These are phyloP conservation scores for Pichia paraexigua DNA, from an alignment of 805 yeast genomes.

Conservation along the genomic window DNA sequence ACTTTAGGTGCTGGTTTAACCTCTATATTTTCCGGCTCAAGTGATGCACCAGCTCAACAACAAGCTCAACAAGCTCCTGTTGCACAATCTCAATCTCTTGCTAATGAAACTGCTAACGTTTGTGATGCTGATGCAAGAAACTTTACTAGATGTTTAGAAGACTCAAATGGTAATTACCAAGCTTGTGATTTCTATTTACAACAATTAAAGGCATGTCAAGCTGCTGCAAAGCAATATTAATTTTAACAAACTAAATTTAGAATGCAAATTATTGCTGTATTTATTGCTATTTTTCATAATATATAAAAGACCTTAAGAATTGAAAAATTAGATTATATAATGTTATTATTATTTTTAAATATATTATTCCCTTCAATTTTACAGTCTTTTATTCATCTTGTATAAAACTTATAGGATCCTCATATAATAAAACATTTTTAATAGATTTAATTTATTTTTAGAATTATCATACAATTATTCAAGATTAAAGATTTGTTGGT, in stretches of 20 bases:
- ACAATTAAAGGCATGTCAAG: conserved; percentile 96
- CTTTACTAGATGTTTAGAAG: conserved; percentile 92
- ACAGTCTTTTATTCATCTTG: neutral
- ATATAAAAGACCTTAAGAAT: neutral
- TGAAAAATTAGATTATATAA: neutral
- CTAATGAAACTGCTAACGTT: conserved; percentile 39
- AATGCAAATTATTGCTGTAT: neutral
- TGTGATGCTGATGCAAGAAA: conserved; percentile 93
- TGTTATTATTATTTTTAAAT: neutral
- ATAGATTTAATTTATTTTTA: no score
- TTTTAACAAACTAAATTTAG: neutral
- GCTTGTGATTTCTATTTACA: conserved; percentile 95
- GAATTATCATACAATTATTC: no score
- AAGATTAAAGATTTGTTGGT: no score
- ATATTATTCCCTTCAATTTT: neutral
- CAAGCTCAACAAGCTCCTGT: conserved; percentile 31
- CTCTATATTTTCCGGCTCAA: conserved; percentile 70
- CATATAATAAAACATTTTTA: neutral
- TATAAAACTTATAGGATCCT: neutral
- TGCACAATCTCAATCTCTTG: conserved; percentile 17
- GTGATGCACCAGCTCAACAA: conserved; percentile 31
- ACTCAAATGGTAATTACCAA: conserved; percentile 92
- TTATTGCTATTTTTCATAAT: neutral
- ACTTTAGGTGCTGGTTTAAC: conserved; percentile 93
- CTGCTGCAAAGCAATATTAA: conserved; percentile 79